Base-by-base conservation (phyloP, 306 rosid species). In the Pyrus bretschneideri region DNA sequence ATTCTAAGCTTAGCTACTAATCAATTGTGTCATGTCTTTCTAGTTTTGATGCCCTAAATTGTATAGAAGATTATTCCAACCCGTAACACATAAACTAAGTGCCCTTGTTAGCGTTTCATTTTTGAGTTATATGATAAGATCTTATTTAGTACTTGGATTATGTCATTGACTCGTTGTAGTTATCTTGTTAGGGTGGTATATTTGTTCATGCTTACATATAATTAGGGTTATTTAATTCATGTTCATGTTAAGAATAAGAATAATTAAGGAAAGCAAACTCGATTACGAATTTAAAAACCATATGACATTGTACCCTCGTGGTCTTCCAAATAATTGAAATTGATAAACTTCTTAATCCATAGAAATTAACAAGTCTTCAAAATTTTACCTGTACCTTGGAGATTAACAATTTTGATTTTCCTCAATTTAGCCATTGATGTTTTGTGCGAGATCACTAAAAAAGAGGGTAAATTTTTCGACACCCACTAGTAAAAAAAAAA, bases 41-140 rank as follows among this genome's bases (percentile, higher is more conserved):
- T 30, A 63, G 23, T 30, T 63, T 63, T 63, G 2, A 15, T 30
- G 45, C 63, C 83, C 72, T 23, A 40, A 82, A 88, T 78, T 74
- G 80, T 6, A 31, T 23, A 79, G 70, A 87, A 77, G 60, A 46
- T 66, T 4, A 82, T 82, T 72, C 88, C 84, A 52, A 82, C 79
- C 80, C 87, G 91, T 78, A 87, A 90, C 78, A 23, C 44, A 66
- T 21, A 17, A 38, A 18, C 63, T 40, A 60, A 66, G 79, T 82
- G 85, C 81, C 74, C 80, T 64, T 69, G 75, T 71, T 79, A 58
- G 60, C 35, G 14, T 87, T 83, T 88, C 82, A 59, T 82, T 80
- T 74, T 74, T 44, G 59, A 29, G 33, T 55, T 19, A n/a, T 25
- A 49, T 49, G 55, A 49, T 15, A 18, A 49, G 55, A 49, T 49